Base-by-base conservation (phyloP, 257 asterid genomes). In the Solanum raphanifolium region DNA sequence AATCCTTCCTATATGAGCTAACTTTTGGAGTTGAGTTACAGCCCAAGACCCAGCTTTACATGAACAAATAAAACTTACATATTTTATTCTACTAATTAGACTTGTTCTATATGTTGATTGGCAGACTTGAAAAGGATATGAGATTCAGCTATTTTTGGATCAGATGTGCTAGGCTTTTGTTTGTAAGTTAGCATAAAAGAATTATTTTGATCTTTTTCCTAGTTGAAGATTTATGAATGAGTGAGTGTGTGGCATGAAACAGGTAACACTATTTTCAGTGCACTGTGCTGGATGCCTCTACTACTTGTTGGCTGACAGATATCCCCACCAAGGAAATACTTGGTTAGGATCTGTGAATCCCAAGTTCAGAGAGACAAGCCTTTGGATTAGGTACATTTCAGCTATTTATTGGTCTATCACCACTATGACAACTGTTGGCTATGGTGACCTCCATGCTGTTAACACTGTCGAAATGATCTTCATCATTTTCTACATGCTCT, bases 371-470 rank as follows among this genome's bases (percentile, higher is more conserved):
- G 95, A 95, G 69, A 93, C 92, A 27, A 92, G 95, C 90, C 94
- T 95, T 5, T 60, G 75, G 87, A 88, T 92, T 3, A 79, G 97
- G 18, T 97, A 97, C 91, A 90, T 97, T 23, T 92, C 98, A 3
- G 94, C 99, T 0, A 60, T 97, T 20, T 97, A 97, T 55, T 97
- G 99, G 98, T 95, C 99, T 25, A 86, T 93, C 87, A 94, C 98
- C 88, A 96, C 99, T 86, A 94, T 96, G 99, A 93, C 96, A 25
- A 95, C 99, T 5, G 99, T 96, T 21, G 99, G 99, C 27, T 96
- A 96, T 75, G 99, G 99, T 7, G 99, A 96, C 46, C 92, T 96
- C 12, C 98, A 95, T 84, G 99, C 99, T 1, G 98, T 92, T 2
- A 97, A 95, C 89, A 87, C 96, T 52, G 6, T 92, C 34, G 98